Base-by-base conservation (phyloP, 805 yeast genomes). In the Zygosaccharomyces kombuchaensis region DNA sequence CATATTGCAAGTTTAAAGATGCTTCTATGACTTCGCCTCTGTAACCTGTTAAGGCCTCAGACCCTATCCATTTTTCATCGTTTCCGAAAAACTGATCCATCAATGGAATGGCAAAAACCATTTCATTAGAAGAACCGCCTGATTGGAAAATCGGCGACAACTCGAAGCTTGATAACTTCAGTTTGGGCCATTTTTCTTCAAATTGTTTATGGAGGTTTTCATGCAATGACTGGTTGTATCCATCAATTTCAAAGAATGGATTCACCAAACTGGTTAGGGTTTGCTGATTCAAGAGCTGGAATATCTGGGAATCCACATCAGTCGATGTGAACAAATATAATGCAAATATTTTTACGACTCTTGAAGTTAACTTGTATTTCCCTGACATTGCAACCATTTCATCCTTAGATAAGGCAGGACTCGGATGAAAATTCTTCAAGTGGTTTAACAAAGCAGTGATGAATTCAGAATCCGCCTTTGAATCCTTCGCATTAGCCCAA, bases 321-420 rank as follows among this genome's bases (percentile, higher is more conserved):
- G 73, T 71, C 4, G 81, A 75, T 4, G 81, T 81, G 66, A 80
- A 85, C 16, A 87, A 66, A 38, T 82, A 77, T 34, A 87, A 69
- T 0, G 96, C 88, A 41, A 88, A 70, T 8, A 88, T 80, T 56
- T 87, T 93, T 1, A 87, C 78, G 14, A 86, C 77, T 52, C 82
- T 80, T 1, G 95, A 78, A 7, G 80, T 69, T 37, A 84, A 64
- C 47, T 76, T 78, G 55, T 77, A 74, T 43, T 76, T 75, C 53
- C 81, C 78, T 35, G 84, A 80, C 4, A 67, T 58, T 10, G 67
- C 57, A 7, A 73, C 63, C 35, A 59, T 58, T 2, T 64, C 62
- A 6, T 47, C 47, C 9, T 51, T 30, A 2, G 51, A 43, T 7
- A 46, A 40, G 2, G 52, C 41, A 7, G 30, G 23, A 7, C 41